These are phyloP conservation scores for Ganoderma sinense DNA, from an alignment of 1,284 basidiomycete species.

Conservation along the genomic window DNA sequence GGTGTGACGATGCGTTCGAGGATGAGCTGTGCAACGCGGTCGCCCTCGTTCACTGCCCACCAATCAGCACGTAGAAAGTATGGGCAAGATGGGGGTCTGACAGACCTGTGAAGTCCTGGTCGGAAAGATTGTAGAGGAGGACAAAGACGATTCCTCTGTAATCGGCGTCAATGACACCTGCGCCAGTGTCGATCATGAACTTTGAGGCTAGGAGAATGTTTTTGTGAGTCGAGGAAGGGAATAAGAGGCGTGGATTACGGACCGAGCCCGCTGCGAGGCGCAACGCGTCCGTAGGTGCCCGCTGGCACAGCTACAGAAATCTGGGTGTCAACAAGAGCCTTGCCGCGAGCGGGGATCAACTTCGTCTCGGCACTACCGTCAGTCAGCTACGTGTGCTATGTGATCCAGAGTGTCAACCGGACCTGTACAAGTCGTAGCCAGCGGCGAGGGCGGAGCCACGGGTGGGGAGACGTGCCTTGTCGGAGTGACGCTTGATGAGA, in stretches of 20 bases:
- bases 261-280: slow-evolving; percentile 95
- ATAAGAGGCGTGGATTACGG: neutral
- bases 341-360: slow-evolving; percentile 83
- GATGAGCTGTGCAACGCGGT: slow-evolving; percentile 94
- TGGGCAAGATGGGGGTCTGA: slow-evolving; percentile 14
- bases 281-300: slow-evolving; percentile 96
- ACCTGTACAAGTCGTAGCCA: slow-evolving; percentile 96
- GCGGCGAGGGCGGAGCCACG: slow-evolving; percentile 88
- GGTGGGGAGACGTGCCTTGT: slow-evolving; percentile 86
- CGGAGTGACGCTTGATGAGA: slow-evolving; percentile 86
- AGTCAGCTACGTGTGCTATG: neutral
- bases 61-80: neutral
- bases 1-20: slow-evolving; percentile 92
- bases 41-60: slow-evolving; percentile 83
- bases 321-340: slow-evolving; percentile 90
- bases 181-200: slow-evolving; percentile 96
- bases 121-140: slow-evolving; percentile 93
- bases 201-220: slow-evolving; percentile 76
- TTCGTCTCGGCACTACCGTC: slow-evolving; percentile 76
- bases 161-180: slow-evolving; percentile 96
- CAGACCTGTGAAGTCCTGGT: slow-evolving; percentile 87
- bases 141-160: slow-evolving; percentile 94
- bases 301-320: slow-evolving; percentile 91
- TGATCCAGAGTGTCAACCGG: slow-evolving; percentile 31
- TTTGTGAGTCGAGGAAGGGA: neutral